phyloP scores from a whole-genome alignment of 2,329 filamentous ascomycete species.

The Aureobasidium leucospermi region DNA sequence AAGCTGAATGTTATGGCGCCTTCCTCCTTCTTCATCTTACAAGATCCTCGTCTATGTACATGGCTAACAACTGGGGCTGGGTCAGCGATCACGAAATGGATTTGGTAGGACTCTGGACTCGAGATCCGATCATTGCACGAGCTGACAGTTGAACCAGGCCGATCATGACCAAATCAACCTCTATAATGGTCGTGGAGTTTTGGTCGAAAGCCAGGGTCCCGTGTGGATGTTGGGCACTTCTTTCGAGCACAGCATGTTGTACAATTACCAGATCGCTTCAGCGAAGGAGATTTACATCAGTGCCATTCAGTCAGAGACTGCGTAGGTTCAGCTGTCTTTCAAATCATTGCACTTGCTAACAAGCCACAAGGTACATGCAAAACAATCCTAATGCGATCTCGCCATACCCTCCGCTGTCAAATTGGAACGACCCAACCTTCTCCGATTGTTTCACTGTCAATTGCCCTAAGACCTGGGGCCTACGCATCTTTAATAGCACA shows the following conservation, averaged over 20 bases:
- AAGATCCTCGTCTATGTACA: conserved; percentile 55
- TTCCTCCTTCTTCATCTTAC: conserved; percentile 51
- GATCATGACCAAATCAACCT: conserved; percentile 71
- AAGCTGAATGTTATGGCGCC: conserved; percentile 61
- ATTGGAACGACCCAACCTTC: conserved; percentile 64
- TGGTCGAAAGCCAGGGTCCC: conserved; percentile 53
- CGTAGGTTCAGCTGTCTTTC: conserved; percentile 42
- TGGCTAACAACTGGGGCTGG: conserved; percentile 92
- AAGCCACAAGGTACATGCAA: conserved; percentile 54
- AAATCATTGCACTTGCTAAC: neutral
- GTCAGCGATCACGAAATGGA: conserved; percentile 88
- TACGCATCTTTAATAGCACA: conserved; percentile 60
- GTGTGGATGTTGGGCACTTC: conserved; percentile 58
- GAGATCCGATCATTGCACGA: neutral
- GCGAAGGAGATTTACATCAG: conserved; percentile 76
- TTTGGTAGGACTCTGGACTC: conserved; percentile 27
- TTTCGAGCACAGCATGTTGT: conserved; percentile 53
- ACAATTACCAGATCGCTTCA: conserved; percentile 77
- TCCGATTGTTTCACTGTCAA: conserved; percentile 42
- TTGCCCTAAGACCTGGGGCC: conserved; percentile 71
- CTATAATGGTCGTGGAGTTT: conserved; percentile 77
- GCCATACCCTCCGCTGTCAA: conserved; percentile 54
- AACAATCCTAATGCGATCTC: conserved; percentile 66
- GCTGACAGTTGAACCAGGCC: conserved; percentile 14
- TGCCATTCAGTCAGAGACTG: conserved; percentile 82